Conservation (phyloP, 2,329 filamentous ascomycete species). For the Fusarium denticulatum region DNA sequence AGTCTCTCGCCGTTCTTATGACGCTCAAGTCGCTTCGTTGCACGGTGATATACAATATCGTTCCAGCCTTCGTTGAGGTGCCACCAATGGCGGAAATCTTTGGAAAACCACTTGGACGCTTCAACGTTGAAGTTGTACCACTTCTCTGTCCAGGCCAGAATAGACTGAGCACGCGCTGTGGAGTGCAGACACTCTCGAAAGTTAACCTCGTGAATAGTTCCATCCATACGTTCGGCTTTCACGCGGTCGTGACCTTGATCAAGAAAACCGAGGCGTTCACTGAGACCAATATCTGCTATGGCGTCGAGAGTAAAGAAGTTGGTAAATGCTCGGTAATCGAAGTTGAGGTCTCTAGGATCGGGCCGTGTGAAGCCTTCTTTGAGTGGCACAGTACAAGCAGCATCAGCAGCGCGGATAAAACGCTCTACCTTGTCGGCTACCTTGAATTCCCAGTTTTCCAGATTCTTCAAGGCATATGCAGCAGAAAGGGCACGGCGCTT, state of each 20-base stretch:
- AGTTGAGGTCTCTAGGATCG: slow-evolving; percentile 52
- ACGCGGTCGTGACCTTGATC: slow-evolving; percentile 59
- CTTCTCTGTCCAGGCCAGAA: slow-evolving; percentile 60
- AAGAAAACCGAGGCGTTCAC: slow-evolving; percentile 61
- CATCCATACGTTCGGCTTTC: slow-evolving; percentile 56
- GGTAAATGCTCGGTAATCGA: slow-evolving; percentile 61
- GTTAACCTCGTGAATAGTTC: slow-evolving; percentile 55
- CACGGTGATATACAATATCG: slow-evolving; percentile 52
- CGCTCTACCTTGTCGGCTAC: slow-evolving; percentile 61
- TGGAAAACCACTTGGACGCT: slow-evolving; percentile 58
- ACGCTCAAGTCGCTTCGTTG: slow-evolving; percentile 44
- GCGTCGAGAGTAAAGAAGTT: slow-evolving; percentile 68
- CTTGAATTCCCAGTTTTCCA: slow-evolving; percentile 65
- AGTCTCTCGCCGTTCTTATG: slow-evolving; percentile 59
- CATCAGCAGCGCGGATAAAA: slow-evolving; percentile 56
- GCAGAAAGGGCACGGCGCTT: slow-evolving; percentile 62
- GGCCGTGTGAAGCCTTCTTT: slow-evolving; percentile 42
- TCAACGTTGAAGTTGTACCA: slow-evolving; percentile 61
- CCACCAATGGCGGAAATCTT: slow-evolving; percentile 46
- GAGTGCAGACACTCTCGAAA: slow-evolving; percentile 63
- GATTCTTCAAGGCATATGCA: slow-evolving; percentile 63
- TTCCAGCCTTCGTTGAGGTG: slow-evolving; percentile 52
- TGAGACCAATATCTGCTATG: slow-evolving; percentile 65
- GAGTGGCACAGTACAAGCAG: slow-evolving; percentile 51
- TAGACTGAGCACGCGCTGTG: slow-evolving; percentile 60